phyloP scores from a whole-genome alignment of 768 basidiomycete genomes.

The Russula sp. region DNA sequence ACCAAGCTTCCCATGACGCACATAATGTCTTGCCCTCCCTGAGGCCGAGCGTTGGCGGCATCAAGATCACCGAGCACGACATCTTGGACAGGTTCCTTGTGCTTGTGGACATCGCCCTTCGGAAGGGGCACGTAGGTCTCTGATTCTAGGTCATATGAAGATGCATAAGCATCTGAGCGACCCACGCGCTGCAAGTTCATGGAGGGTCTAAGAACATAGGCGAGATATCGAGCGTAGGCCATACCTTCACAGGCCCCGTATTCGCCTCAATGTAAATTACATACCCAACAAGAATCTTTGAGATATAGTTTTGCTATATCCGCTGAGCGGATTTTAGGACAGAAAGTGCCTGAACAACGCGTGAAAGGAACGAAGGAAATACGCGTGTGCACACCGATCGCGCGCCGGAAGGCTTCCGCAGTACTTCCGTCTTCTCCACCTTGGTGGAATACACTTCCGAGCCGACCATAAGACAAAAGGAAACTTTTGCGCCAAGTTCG shows the following conservation, averaged over 20 bases:
- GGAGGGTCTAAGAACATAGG: not conserved
- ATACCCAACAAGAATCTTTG: constrained; percentile 96
- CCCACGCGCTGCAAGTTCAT: constrained; percentile 70
- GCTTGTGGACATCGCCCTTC: constrained; percentile 94
- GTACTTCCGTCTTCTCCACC: constrained; percentile 98
- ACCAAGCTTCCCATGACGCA: constrained; percentile 90
- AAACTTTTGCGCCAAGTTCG: constrained; percentile 89
- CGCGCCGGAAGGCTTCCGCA: constrained; percentile 88
- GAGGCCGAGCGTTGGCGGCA: constrained; percentile 92
- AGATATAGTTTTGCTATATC: constrained; percentile 98
- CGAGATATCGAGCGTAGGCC: not conserved
- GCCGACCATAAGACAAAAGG: constrained; percentile 98
- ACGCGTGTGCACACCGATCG: constrained; percentile 66
- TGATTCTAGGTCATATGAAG: constrained; percentile 94
- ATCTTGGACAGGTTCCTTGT: constrained; percentile 92
- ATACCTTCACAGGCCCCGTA: constrained; percentile 90
- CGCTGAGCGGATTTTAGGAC: constrained; percentile 93
- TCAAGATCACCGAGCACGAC: constrained; percentile 93
- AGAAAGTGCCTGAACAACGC: constrained; percentile 9
- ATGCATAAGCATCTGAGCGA: constrained; percentile 94
- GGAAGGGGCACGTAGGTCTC: constrained; percentile 98
- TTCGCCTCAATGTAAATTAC: constrained; percentile 93
- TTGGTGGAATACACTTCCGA: constrained; percentile 95
- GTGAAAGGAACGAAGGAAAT: not conserved
- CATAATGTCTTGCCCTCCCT: constrained; percentile 98